Percentiles rank a stretch among this genome's conserved stretches.
phyloP scores from a whole-genome alignment of 2,329 filamentous ascomycete species.

The Phyllosticta citrichinensis region DNA sequence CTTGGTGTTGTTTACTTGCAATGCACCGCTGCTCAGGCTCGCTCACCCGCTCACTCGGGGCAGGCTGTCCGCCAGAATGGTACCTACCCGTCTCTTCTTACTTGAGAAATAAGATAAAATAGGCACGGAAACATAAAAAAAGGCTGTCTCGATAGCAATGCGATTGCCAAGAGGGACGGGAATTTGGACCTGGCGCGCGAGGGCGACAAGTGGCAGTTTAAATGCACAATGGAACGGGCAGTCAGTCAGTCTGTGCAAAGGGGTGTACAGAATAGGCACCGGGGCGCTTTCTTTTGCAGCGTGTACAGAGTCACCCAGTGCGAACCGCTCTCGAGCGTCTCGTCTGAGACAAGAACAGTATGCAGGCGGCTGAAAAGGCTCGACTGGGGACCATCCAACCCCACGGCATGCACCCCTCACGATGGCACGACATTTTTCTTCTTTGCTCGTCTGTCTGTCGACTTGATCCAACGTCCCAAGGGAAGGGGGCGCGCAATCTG shows the following conservation, averaged over 20 bases:
- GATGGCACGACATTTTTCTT: not conserved
- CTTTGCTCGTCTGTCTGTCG: not conserved
- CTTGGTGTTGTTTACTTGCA: not conserved
- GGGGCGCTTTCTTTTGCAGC: constrained; percentile 11
- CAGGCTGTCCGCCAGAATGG: not conserved
- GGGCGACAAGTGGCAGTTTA: constrained; percentile 9
- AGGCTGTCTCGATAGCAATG: constrained; percentile 11
- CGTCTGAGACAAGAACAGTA: constrained; percentile 11
- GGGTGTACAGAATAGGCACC: constrained; percentile 7
- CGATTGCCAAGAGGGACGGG: constrained; percentile 2
- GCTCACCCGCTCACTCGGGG: not conserved
- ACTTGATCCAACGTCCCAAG: not conserved
- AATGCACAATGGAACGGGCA: constrained; percentile 3
- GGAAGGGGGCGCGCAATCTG: not conserved
- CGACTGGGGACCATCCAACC: not conserved
- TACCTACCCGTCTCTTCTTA: not conserved
- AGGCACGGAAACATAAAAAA: not conserved
- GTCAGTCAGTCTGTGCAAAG: constrained; percentile 10
- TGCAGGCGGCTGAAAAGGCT: constrained; percentile 10
- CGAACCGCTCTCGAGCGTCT: constrained; percentile 10
- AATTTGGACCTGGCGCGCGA: constrained; percentile 7
- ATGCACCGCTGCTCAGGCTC: not conserved
- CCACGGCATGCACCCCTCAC: not conserved
- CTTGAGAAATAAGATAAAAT: not conserved
- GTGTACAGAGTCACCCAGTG: constrained; percentile 11